Conservation (phyloP, 805 yeast species). For the Saturnispora dispora region DNA sequence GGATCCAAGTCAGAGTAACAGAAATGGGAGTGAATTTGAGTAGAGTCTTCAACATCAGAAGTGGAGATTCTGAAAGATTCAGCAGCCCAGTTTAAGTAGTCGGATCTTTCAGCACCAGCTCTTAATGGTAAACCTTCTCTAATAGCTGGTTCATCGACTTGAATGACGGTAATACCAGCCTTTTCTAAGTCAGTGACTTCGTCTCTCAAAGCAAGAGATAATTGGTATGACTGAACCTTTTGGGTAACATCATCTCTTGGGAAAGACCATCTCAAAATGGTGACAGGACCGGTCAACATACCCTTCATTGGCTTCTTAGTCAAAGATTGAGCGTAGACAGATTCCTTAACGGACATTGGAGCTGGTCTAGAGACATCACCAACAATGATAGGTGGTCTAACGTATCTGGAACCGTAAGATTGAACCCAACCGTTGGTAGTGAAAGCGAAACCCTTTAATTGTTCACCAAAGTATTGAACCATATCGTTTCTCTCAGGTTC, state of each 20-base stretch:
- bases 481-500: constrained; percentile 99
- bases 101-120: constrained; percentile 94
- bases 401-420: constrained; percentile 99
- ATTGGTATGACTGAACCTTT: constrained; percentile 90
- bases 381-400: constrained; percentile 98
- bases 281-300: constrained; percentile 99
- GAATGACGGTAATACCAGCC: constrained; percentile 96
- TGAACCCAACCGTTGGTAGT: constrained; percentile 99
- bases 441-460: constrained; percentile 96
- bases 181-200: constrained; percentile 97
- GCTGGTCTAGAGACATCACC: constrained; percentile 99
- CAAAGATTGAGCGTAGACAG: constrained; percentile 96
- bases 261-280: constrained; percentile 99
- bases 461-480: constrained; percentile 99
- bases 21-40: constrained; percentile 99
- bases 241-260: constrained; percentile 97
- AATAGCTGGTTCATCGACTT: constrained; percentile 99
- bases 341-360: constrained; percentile 98
- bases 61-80: constrained; percentile 99
- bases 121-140: constrained; percentile 99
- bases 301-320: constrained; percentile 97
- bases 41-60: constrained; percentile 88
- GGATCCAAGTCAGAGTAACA: constrained; percentile 99
- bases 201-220: constrained; percentile 95
- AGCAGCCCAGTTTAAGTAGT: constrained; percentile 97